Percentiles rank a stretch among this genome's conserved stretches.
phyloP scores from a whole-genome alignment of 1,139 yeast species.

The Hansenula lynferdii region DNA sequence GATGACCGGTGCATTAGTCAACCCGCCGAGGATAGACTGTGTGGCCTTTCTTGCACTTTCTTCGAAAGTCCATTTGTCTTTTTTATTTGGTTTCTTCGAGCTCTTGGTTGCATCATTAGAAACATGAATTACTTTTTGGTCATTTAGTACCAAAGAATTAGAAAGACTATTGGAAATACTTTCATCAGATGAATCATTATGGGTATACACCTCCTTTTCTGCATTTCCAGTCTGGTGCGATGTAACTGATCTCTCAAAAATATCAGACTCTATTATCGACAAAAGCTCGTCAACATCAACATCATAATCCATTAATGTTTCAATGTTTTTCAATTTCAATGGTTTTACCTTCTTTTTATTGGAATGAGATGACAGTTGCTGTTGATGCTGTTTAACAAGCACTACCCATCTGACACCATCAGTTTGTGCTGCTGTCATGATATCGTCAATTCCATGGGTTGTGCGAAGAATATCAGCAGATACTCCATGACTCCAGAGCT shows the following conservation, averaged over 20 bases:
- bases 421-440: conserved; percentile 53
- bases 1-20: conserved; percentile 65
- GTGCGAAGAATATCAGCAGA: conserved; percentile 62
- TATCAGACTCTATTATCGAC: conserved; percentile 41
- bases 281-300: conserved; percentile 63
- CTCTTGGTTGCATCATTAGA: conserved; percentile 69
- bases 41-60: conserved; percentile 66
- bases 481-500: conserved; percentile 67
- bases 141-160: conserved; percentile 17
- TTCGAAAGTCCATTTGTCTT: conserved; percentile 77
- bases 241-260: conserved; percentile 26
- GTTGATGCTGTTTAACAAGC: conserved; percentile 68
- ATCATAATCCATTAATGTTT: conserved; percentile 60
- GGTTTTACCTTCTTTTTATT: conserved; percentile 63
- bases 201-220: conserved; percentile 18
- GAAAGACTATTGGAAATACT: conserved; percentile 16
- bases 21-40: conserved; percentile 44
- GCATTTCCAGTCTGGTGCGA: conserved; percentile 2
- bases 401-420: conserved; percentile 78
- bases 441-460: conserved; percentile 60
- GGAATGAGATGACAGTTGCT: conserved; percentile 30
- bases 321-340: conserved; percentile 60
- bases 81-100: conserved; percentile 66
- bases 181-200: conserved; percentile 20
- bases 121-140: conserved; percentile 54